These are phyloP conservation scores for Neoascochyta sp. DNA, from an alignment of 2,329 filamentous ascomycete genomes.

Conservation along the genomic window DNA sequence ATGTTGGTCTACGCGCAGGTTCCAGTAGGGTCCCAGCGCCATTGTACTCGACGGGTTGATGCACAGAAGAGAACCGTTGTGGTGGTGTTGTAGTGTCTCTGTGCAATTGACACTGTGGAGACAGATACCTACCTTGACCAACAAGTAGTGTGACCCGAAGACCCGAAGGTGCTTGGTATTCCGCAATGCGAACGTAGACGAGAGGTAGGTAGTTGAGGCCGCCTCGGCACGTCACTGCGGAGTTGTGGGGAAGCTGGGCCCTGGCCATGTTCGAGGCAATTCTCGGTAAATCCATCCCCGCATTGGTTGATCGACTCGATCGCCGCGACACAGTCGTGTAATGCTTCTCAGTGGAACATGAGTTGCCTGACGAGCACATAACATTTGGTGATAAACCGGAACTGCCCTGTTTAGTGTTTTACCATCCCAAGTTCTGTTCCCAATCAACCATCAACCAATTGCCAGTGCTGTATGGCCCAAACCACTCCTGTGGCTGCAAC, in stretches of 20 bases:
- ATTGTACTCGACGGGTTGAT: slow-evolving; percentile 13
- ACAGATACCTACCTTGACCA: no score
- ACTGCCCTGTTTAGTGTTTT: no score
- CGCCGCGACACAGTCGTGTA: no score
- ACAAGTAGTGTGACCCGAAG: no score
- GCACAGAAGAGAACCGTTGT: background rate
- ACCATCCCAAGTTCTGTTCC: slow-evolving; percentile 30
- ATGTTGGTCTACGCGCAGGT: slow-evolving; percentile 47
- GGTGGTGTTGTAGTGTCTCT: no score
- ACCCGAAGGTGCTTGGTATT: no score
- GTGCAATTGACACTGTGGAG: no score
- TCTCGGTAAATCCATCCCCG: slow-evolving; percentile 8
- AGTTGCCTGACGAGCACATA: no score
- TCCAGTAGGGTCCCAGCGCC: slow-evolving; percentile 34
- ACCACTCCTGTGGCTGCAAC: slow-evolving; percentile 31
- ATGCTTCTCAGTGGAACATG: no score
- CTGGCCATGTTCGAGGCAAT: slow-evolving; percentile 3
- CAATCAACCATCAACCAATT: slow-evolving; percentile 36
- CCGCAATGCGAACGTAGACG: background rate
- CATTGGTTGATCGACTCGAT: no score
- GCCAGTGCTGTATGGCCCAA: slow-evolving; percentile 27
- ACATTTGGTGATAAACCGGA: no score
- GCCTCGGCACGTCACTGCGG: slow-evolving; percentile 22
- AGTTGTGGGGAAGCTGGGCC: slow-evolving; percentile 17
- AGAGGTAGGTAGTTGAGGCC: no score